phyloP scores from a whole-genome alignment of 2,329 filamentous ascomycete species.

The Chalara sp. region DNA sequence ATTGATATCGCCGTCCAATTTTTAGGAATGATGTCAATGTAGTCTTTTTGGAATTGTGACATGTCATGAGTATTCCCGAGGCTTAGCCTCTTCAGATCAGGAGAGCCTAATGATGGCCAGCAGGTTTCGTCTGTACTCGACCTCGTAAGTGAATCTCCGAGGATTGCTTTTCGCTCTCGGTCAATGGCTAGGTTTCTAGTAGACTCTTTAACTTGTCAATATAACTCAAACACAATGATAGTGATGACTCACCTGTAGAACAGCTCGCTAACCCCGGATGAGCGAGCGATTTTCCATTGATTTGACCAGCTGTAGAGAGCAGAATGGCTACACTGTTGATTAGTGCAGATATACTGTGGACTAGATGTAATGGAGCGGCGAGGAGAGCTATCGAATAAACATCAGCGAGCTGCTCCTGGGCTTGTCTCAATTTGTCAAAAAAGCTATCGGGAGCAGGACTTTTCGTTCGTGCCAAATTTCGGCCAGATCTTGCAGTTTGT shows the following conservation, averaged over 20 bases:
- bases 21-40: slow-evolving; percentile 76
- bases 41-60: slow-evolving; percentile 66
- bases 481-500: slow-evolving; percentile 6
- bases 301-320: slow-evolving; percentile 52
- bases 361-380: slow-evolving; percentile 47
- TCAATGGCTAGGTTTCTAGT: slow-evolving; percentile 63
- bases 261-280: slow-evolving; percentile 54
- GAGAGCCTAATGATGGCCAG: slow-evolving; percentile 36
- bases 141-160: slow-evolving; percentile 13
- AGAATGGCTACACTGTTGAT: slow-evolving; percentile 60
- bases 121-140: slow-evolving; percentile 27
- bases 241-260: slow-evolving; percentile 35
- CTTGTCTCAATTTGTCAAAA: slow-evolving; percentile 44
- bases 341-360: slow-evolving; percentile 57
- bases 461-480: slow-evolving; percentile 13
- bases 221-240: neutral
- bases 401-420: slow-evolving; percentile 58
- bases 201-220: slow-evolving; percentile 40
- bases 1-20: slow-evolving; percentile 84
- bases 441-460: slow-evolving; percentile 29
- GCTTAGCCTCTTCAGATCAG: slow-evolving; percentile 36
- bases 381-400: slow-evolving; percentile 44
- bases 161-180: slow-evolving; percentile 53
- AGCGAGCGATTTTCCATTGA: slow-evolving; percentile 38
- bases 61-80: slow-evolving; percentile 45